Evolutionary conservation across 768 basidiomycete genomes (phyloP).

Genomic region (Boletus sensibilis): DNA sequence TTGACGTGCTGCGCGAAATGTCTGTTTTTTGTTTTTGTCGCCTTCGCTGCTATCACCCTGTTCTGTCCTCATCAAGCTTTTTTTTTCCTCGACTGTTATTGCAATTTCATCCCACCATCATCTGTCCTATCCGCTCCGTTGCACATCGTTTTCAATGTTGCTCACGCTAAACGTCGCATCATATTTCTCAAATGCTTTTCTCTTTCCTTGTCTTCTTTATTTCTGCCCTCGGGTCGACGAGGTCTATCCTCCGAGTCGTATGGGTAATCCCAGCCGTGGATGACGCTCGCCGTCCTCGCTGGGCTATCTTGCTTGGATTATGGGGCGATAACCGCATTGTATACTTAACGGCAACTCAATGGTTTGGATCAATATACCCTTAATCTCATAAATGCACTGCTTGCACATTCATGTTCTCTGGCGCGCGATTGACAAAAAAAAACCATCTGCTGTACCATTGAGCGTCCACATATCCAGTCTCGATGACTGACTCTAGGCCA

Average conservation of each 20-base stretch:
- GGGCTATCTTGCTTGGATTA: neutral
- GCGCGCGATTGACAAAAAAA: neutral
- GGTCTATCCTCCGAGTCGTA: neutral
- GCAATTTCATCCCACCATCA: neutral
- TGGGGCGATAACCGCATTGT: constrained; percentile 11
- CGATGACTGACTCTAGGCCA: neutral
- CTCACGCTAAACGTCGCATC: constrained; percentile 1
- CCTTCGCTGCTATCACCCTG: neutral
- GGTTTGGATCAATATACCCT: neutral
- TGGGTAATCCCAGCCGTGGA: neutral
- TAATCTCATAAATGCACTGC: neutral
- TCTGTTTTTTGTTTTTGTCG: neutral
- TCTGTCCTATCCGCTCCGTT: neutral
- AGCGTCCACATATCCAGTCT: neutral
- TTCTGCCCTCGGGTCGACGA: neutral
- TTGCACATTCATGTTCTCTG: neutral
- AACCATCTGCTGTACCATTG: neutral
- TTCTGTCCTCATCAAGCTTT: neutral
- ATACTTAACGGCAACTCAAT: constrained; percentile 4
- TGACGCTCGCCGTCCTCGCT: neutral
- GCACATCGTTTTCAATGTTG: constrained; percentile 3
- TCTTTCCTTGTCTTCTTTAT: neutral
- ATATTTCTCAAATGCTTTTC: neutral
- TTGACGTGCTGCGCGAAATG: constrained; percentile 1
- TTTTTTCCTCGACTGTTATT: neutral